Conservation (phyloP, 2,329 filamentous ascomycete genomes). For the Trichoderma sp. region DNA sequence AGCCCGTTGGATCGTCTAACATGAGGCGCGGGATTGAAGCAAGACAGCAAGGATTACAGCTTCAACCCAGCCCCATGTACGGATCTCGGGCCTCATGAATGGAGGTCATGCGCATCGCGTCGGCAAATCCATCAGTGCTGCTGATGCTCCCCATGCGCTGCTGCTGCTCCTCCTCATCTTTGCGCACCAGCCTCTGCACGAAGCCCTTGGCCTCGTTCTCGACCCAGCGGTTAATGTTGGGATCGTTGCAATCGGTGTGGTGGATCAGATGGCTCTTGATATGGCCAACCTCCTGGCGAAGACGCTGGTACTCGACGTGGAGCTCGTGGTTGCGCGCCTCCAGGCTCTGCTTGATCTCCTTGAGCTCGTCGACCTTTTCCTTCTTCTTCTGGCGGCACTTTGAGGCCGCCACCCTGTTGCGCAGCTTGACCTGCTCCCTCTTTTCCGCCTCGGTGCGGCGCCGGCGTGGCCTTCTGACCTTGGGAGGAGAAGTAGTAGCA, state of each 20-base stretch:
- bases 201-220: conserved; percentile 52
- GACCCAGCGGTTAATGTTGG: conserved; percentile 57
- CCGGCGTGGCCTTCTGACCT: background rate
- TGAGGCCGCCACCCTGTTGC: conserved; percentile 71
- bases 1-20: background rate
- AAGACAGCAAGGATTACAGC: background rate
- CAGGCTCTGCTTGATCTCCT: conserved; percentile 46
- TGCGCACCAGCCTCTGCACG: conserved; percentile 35
- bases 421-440: conserved; percentile 39
- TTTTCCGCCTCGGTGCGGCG: background rate
- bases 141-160: background rate
- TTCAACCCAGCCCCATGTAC: background rate
- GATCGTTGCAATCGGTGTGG: conserved; percentile 55
- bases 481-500: too few relatives aligned
- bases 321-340: conserved; percentile 48
- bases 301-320: conserved; percentile 43
- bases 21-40: background rate
- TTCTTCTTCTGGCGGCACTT: conserved; percentile 72
- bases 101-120: background rate
- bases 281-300: conserved; percentile 47
- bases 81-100: background rate
- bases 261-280: conserved; percentile 54
- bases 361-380: conserved; percentile 51
- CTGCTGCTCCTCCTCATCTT: background rate
- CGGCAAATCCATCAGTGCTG: background rate